A percentile compares a stretch with the other conserved stretches of the same genome.
These are phyloP conservation scores for Gamsiella multidivaricata DNA, from an alignment of 192 early-diverging fungal genomes.

Conservation along the genomic window DNA sequence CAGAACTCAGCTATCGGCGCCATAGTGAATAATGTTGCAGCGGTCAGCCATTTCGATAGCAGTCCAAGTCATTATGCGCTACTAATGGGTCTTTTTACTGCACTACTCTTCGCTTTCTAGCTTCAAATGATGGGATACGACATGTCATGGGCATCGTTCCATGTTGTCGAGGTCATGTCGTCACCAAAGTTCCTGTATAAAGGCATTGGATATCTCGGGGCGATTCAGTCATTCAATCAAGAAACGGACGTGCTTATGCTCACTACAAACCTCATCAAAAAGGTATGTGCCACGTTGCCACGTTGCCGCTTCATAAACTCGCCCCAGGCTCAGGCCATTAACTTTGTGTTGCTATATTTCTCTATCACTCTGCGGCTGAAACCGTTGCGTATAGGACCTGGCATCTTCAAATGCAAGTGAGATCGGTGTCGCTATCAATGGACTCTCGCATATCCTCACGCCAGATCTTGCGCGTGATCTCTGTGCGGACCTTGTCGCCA, in stretches of 20 bases:
- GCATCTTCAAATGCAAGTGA: constrained; percentile 86
- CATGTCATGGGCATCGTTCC: constrained; percentile 96
- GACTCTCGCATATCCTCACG: constrained; percentile 92
- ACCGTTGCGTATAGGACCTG: constrained; percentile 91
- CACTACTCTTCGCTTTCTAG: constrained; percentile 44
- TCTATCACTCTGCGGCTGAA: no score
- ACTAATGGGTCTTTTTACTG: no score
- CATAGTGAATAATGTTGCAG: no score
- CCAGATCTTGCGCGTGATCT: constrained; percentile 91
- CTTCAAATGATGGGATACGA: constrained; percentile 98
- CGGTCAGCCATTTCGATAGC: no score
- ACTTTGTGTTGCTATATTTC: no score
- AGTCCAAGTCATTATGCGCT: no score
- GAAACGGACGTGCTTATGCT: constrained; percentile 98
- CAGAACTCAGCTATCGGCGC: neutral
- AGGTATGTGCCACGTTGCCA: constrained; percentile 65
- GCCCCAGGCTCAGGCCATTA: no score
- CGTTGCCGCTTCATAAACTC: no score
- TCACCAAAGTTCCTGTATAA: constrained; percentile 88
- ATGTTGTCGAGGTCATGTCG: constrained; percentile 97
- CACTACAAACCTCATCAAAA: constrained; percentile 95
- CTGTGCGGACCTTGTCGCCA: constrained; percentile 83
- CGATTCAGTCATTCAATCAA: constrained; percentile 87
- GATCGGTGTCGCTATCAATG: constrained; percentile 90
- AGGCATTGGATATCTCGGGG: constrained; percentile 92